phyloP scores from a whole-genome alignment of 116 monocot genomes.

The Thalassia testudinum region DNA sequence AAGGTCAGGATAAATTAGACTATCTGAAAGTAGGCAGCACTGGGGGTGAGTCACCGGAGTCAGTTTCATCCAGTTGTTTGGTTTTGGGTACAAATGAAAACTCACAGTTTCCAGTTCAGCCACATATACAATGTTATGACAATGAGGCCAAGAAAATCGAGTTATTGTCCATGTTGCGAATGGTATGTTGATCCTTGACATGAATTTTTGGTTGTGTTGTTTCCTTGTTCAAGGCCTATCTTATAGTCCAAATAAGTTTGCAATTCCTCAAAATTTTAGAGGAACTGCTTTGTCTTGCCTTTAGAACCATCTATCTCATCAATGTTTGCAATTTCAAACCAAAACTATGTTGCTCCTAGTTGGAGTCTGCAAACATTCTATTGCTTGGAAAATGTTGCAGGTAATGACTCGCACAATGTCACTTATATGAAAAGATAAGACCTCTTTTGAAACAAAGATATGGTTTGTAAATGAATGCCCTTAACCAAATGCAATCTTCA shows the following conservation, averaged over 20 bases:
- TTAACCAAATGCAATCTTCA: no score
- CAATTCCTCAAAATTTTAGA: not conserved
- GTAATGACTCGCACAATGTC: no score
- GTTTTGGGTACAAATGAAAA: constrained; percentile 2
- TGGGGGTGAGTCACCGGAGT: constrained; percentile 1
- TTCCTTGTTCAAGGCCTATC: no score
- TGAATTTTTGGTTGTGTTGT: no score
- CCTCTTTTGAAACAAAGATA: no score
- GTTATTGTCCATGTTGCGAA: constrained; percentile 34
- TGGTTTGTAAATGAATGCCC: no score
- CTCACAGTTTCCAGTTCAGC: constrained; percentile 5
- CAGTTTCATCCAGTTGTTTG: constrained; percentile 15
- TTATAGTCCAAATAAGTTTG: not conserved
- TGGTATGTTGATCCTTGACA: no score
- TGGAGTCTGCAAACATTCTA: no score
- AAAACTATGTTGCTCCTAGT: no score
- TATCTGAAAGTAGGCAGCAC: constrained; percentile 3
- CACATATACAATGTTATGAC: not conserved
- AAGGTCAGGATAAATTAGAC: constrained; percentile 3
- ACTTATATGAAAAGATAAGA: no score
- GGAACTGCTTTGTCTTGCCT: not conserved
- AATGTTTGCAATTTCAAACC: no score
- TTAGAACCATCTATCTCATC: not conserved
- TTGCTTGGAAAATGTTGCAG: no score
- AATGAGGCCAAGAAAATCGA: constrained; percentile 26